A percentile compares a stretch with the other conserved stretches of the same genome.
These are phyloP conservation scores for Rhododendron williamsianum DNA, from an alignment of 148 eudicot species.

Conservation along the genomic window DNA sequence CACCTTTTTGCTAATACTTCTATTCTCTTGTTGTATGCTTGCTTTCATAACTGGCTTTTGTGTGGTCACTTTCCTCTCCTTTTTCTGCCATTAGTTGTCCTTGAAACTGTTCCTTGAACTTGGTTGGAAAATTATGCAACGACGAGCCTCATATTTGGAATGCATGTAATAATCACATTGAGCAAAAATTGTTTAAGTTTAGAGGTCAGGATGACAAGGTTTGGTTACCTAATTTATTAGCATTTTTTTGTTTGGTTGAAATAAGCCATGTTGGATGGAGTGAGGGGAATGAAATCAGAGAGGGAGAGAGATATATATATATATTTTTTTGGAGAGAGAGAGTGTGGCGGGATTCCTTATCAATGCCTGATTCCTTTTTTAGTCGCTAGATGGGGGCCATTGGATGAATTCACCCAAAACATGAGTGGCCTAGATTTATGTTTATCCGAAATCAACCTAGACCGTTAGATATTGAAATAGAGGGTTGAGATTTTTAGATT, in stretches of 20 bases:
- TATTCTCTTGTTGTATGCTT: neutral
- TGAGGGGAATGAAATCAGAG: no score
- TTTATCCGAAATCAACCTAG: no score
- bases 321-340: no score
- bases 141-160: neutral
- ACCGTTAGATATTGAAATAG: no score
- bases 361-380: no score
- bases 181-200: neutral
- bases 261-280: no score
- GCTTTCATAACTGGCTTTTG: neutral
- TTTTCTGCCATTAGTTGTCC: neutral
- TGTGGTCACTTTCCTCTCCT: neutral
- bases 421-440: no score
- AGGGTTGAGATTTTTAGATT: no score
- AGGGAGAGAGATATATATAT: no score
- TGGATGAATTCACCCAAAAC: no score
- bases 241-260: neutral
- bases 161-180: neutral
- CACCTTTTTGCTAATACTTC: neutral
- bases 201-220: neutral
- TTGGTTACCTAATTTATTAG: neutral
- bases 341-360: no score
- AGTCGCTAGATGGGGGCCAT: no score
- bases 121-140: neutral
- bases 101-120: neutral